A percentile compares a stretch with the other conserved stretches of the same genome.
phyloP scores from a whole-genome alignment of 2,329 filamentous ascomycete species.

The Sporothrix brasiliensis region DNA sequence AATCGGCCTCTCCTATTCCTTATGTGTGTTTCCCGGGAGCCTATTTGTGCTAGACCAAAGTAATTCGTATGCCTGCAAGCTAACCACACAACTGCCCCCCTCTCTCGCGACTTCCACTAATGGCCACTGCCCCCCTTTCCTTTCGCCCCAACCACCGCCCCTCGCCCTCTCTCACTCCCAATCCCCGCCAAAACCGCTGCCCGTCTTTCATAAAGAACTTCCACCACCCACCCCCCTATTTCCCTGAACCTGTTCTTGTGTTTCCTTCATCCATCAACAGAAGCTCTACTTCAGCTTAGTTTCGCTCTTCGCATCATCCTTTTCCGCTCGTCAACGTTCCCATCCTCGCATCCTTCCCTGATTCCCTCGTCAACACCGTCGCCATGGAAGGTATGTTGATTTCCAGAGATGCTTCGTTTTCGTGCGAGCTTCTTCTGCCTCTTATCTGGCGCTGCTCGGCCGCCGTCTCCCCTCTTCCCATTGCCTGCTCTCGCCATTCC shows the following conservation, averaged over 20 bases:
- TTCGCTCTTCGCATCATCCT: conserved; percentile 40
- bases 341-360: conserved; percentile 39
- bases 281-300: conserved; percentile 41
- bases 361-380: conserved; percentile 49
- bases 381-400: conserved; percentile 57
- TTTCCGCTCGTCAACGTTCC: conserved; percentile 37
- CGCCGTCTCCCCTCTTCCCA: neutral
- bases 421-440: conserved; percentile 30
- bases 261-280: conserved; percentile 37
- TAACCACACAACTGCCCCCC: conserved; percentile 17
- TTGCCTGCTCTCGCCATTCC: neutral
- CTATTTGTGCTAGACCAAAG: conserved; percentile 21
- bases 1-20: conserved; percentile 17
- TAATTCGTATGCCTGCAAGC: conserved; percentile 21
- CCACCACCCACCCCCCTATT: conserved; percentile 41
- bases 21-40: conserved; percentile 11
- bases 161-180: conserved; percentile 18
- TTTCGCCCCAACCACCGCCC: conserved; percentile 34
- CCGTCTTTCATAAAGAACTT: conserved; percentile 30
- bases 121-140: conserved; percentile 7
- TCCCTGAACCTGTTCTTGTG: conserved; percentile 44
- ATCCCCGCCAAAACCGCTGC: conserved; percentile 20
- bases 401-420: conserved; percentile 15
- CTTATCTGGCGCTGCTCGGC: neutral
- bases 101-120: conserved; percentile 5